These are phyloP conservation scores for Penicillium diatomitis DNA, from an alignment of 495 filamentous ascomycete species.

Conservation along the genomic window DNA sequence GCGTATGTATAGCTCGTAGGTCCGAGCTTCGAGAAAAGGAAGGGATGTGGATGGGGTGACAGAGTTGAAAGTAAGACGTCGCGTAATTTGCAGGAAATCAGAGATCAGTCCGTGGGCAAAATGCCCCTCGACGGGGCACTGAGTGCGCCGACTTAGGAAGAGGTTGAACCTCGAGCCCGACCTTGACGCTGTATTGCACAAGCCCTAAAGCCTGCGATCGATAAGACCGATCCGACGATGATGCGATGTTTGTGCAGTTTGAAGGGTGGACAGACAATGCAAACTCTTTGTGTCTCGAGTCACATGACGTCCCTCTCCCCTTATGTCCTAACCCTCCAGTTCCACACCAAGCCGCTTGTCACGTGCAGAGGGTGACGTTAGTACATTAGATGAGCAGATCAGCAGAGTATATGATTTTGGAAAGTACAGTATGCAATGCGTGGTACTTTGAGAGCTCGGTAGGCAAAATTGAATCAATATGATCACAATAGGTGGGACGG, in stretches of 20 bases:
- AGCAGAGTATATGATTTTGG: no score
- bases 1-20: no score
- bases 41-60: no score
- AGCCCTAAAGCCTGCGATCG: conserved; percentile 5
- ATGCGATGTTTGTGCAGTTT: conserved; percentile 40
- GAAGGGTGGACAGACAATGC: conserved; percentile 41
- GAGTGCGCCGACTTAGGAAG: conserved; percentile 2
- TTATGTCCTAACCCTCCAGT: neutral
- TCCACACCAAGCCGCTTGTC: neutral
- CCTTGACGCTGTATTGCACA: neutral
- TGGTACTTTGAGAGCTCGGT: no score
- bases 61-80: no score
- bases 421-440: no score
- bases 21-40: no score
- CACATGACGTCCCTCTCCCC: conserved; percentile 1
- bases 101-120: no score
- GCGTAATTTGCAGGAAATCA: no score
- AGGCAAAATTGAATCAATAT: no score
- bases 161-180: neutral
- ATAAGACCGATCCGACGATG: conserved; percentile 16
- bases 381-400: neutral
- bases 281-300: conserved; percentile 22
- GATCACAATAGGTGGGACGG: no score
- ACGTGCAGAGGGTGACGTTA: no score
- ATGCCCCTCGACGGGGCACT: conserved; percentile 8